Base-by-base conservation (phyloP, 2,329 filamentous ascomycete species). In the Botryosphaeria agaves region DNA sequence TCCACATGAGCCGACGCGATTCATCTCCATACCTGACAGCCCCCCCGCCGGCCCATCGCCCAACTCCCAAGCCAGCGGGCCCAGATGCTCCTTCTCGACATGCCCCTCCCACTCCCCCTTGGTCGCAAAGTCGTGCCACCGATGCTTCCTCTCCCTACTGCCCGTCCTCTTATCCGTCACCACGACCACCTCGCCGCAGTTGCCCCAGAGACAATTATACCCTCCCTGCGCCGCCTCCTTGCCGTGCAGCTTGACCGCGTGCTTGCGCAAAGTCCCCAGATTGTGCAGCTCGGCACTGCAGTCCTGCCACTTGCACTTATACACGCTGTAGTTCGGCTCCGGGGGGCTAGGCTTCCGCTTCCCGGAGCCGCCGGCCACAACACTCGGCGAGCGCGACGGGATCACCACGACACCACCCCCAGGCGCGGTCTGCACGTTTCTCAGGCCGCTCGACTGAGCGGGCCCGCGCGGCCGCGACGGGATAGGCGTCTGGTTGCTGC, bases 251-350 rank as follows among this genome's bases (percentile, higher is more conserved):
- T 70, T 74, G 30, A 56, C 44, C 5, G 73, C 48, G 44, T 78
- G 73, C 34, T 66, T 67, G 36, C 62, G 62, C 5, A 77, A 50
- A 0, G 64, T 68, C 6, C 64, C 61, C 9, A 76, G 46, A 38
- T 75, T 76, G 46, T 77, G 72, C 4, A 77, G 51, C 37, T 72
- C 59, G 0, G 66, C 62, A 3, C 49, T 47, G 43, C 73, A 78
- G 2, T 51, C 47, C 30, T 59, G 48, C 72, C 72, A 77, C 25
- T 54, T 46, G 47, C 73, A 78, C 32, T 57, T 55, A 43, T 62
- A 77, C 5, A 66, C 56, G 29, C 55, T 51, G 34, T 55, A 60
- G 18, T 45, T 42, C 0, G 47, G 46, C 23, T 48, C 38, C 4
- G 26, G 26, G 3, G 26, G 16, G 12, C 16, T 17, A 12, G 21